phyloP scores from a whole-genome alignment of 2,329 filamentous ascomycete species.

The Penicillium expansum region DNA sequence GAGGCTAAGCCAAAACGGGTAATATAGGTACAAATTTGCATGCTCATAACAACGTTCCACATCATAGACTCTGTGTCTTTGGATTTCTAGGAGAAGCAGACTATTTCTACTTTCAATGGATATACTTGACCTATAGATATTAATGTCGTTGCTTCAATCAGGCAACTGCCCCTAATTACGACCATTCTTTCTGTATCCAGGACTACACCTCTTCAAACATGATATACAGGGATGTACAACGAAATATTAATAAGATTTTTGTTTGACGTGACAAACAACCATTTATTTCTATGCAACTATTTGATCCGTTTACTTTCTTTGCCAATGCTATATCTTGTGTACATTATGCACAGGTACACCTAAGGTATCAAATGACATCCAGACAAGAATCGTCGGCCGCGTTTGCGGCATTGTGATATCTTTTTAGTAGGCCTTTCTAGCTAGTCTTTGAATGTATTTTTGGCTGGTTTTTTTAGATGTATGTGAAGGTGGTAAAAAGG shows the following conservation, averaged over 20 bases:
- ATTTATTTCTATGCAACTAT: background rate
- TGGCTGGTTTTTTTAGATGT: too few relatives aligned
- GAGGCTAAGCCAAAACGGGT: constrained; percentile 30
- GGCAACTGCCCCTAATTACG: background rate
- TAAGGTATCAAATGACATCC: background rate
- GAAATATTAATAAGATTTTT: background rate
- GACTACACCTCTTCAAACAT: background rate
- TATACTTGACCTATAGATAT: background rate
- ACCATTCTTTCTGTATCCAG: constrained; percentile 1
- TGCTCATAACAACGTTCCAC: background rate
- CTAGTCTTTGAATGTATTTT: too few relatives aligned
- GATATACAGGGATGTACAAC: background rate
- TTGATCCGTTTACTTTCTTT: background rate
- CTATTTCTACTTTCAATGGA: background rate
- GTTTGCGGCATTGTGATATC: too few relatives aligned
- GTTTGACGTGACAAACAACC: background rate
- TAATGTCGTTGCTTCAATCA: too few relatives aligned
- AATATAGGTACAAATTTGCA: constrained; percentile 29
- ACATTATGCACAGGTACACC: background rate
- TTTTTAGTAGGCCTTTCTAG: too few relatives aligned
- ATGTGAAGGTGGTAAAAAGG: too few relatives aligned
- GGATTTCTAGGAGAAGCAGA: background rate
- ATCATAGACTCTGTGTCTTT: background rate
- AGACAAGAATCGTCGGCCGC: too few relatives aligned
- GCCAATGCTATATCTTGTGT: background rate